Conservation (phyloP, 1,139 yeast species). For the Scheffersomyces cryptocercus region DNA sequence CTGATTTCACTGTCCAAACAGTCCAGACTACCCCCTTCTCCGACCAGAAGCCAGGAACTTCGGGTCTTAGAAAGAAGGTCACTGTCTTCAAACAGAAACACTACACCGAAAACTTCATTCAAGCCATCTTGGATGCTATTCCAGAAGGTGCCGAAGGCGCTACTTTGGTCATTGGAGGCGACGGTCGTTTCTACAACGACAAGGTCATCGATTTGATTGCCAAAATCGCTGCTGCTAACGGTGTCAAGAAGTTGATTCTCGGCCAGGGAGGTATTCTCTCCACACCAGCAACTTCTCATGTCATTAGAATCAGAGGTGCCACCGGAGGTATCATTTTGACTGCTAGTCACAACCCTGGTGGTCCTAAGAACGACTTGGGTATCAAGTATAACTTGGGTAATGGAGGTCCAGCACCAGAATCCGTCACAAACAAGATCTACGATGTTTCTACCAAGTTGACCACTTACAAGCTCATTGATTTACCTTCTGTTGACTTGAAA, state of each 20-base stretch:
- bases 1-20: slow-evolving; percentile 20
- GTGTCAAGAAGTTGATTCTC: slow-evolving; percentile 78
- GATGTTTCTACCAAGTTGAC: slow-evolving; percentile 63
- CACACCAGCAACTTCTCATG: slow-evolving; percentile 94
- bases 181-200: slow-evolving; percentile 90
- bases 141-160: slow-evolving; percentile 84
- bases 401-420: slow-evolving; percentile 99
- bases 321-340: slow-evolving; percentile 97
- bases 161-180: slow-evolving; percentile 92
- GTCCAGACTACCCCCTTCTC: slow-evolving; percentile 69
- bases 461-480: slow-evolving; percentile 56
- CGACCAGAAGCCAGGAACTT: slow-evolving; percentile 98
- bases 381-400: slow-evolving; percentile 93
- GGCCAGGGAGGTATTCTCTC: slow-evolving; percentile 89
- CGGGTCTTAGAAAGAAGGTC: slow-evolving; percentile 93
- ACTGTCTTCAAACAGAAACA: slow-evolving; percentile 75
- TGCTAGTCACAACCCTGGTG: slow-evolving; percentile 99
- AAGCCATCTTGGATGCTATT: slow-evolving; percentile 78
- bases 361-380: slow-evolving; percentile 89
- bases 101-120: slow-evolving; percentile 93
- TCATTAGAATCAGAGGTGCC: slow-evolving; percentile 64
- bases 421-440: slow-evolving; percentile 84
- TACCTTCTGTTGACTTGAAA: slow-evolving; percentile 63
- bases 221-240: slow-evolving; percentile 86
- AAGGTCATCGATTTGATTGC: slow-evolving; percentile 80